Conservation (phyloP, 2,329 filamentous ascomycete species). For the Graphium sp. region DNA sequence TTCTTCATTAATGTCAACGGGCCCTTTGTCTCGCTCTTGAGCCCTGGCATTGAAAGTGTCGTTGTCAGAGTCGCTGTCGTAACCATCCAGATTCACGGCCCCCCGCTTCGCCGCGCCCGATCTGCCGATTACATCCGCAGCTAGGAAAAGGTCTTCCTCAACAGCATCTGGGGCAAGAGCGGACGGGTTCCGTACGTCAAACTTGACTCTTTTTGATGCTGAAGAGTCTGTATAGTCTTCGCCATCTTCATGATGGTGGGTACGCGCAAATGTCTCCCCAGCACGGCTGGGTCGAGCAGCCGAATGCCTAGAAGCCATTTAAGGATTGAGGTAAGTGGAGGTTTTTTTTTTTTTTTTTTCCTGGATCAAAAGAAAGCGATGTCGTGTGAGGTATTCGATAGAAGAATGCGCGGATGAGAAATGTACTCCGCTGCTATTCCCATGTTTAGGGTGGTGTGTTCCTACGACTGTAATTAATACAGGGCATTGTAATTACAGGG, state of each 20-base stretch:
- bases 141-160: slow-evolving; percentile 47
- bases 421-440: no score
- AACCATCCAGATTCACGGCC: slow-evolving; percentile 90
- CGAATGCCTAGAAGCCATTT: slow-evolving; percentile 41
- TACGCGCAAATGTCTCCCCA: slow-evolving; percentile 65
- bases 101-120: slow-evolving; percentile 65
- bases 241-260: slow-evolving; percentile 46
- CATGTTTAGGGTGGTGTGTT: no score
- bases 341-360: no score
- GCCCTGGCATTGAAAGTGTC: slow-evolving; percentile 73
- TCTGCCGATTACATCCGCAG: slow-evolving; percentile 84
- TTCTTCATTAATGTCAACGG: slow-evolving; percentile 11
- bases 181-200: slow-evolving; percentile 89
- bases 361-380: no score
- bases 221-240: slow-evolving; percentile 24
- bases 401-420: no score
- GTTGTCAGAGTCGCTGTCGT: slow-evolving; percentile 85
- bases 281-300: slow-evolving; percentile 68
- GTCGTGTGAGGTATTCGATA: no score
- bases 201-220: slow-evolving; percentile 61
- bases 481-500: no score
- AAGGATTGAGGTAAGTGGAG: background rate
- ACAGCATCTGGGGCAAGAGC: slow-evolving; percentile 74
- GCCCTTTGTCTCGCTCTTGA: slow-evolving; percentile 26
- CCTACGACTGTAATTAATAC: no score